These are phyloP conservation scores for Herpetospermum pedunculosum DNA, from an alignment of 306 rosid genomes.

Conservation along the genomic window DNA sequence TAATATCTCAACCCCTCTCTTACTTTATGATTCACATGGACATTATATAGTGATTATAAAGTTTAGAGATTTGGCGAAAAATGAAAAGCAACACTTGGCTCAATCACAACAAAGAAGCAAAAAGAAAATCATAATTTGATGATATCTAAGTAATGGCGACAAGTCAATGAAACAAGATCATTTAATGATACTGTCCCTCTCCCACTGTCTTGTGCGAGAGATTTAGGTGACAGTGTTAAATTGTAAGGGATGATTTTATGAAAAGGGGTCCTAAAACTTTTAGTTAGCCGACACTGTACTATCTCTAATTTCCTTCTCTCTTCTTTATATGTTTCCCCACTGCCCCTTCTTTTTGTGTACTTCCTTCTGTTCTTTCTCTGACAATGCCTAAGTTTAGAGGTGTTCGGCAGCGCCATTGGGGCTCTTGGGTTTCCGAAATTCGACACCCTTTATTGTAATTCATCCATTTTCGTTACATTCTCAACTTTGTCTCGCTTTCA, in stretches of 20 bases:
- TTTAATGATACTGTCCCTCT: background rate
- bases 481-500: too few species aligned
- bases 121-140: too few species aligned
- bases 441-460: constrained; percentile 18
- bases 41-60: too few species aligned
- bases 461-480: too few species aligned
- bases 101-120: background rate
- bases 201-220: constrained; percentile 6
- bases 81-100: background rate
- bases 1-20: too few species aligned
- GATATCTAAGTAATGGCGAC: too few species aligned
- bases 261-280: too few species aligned
- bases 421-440: constrained; percentile 23
- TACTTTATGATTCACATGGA: background rate
- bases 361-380: background rate
- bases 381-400: constrained; percentile 16
- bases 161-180: background rate
- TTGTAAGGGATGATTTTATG: too few species aligned
- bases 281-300: constrained; percentile 11
- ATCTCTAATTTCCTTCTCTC: background rate
- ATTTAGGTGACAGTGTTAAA: constrained; percentile 6
- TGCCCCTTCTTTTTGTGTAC: background rate
- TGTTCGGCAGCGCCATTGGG: constrained; percentile 23
- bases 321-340: background rate
- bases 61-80: background rate